Evolutionary conservation across 2,329 filamentous ascomycete genomes (phyloP).

Genomic region (Coniella vitis): DNA sequence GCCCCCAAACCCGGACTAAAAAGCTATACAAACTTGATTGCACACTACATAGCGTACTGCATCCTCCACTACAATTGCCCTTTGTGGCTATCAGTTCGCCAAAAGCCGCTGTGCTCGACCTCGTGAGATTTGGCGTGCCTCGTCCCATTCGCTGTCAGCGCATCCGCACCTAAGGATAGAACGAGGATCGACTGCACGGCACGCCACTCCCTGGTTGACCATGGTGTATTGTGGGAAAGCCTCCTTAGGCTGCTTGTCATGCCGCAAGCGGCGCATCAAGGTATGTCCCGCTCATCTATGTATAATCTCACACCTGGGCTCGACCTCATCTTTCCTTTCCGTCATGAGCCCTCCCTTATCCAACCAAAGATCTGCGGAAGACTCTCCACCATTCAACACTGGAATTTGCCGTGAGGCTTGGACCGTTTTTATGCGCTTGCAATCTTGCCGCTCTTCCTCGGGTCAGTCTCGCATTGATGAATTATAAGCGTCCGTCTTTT

Average conservation of each 20-base stretch:
- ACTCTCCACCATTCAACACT: neutral
- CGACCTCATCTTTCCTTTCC: neutral
- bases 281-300: constrained; percentile 28
- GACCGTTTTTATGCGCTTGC: too few species aligned
- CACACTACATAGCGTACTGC: too few species aligned
- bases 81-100: too few species aligned
- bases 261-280: constrained; percentile 49
- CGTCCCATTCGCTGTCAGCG: neutral
- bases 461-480: too few species aligned
- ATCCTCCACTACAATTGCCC: too few species aligned
- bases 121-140: too few species aligned
- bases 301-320: neutral
- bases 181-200: neutral
- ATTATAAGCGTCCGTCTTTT: too few species aligned
- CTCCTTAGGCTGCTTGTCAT: constrained; percentile 48
- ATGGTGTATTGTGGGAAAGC: constrained; percentile 54
- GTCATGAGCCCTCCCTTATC: neutral
- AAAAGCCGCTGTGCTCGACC: too few species aligned
- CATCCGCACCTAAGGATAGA: neutral
- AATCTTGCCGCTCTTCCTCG: too few species aligned
- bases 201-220: constrained; percentile 8
- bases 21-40: too few species aligned
- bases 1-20: too few species aligned
- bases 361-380: neutral
- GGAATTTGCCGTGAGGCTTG: neutral